Evolutionary conservation across 345 rosid species (phyloP).

Genomic region (Aurinia saxatilis): DNA sequence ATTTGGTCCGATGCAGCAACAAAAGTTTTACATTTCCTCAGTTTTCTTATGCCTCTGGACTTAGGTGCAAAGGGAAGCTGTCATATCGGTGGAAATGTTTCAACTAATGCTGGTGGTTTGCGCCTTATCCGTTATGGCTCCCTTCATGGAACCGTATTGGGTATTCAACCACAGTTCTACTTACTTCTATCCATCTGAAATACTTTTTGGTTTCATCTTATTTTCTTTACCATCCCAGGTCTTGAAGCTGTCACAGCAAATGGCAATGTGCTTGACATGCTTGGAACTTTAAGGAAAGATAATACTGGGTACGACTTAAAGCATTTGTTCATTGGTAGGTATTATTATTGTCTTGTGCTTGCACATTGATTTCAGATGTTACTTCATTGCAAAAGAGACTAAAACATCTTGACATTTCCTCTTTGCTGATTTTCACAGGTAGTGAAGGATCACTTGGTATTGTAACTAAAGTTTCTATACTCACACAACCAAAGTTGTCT

Average conservation of each 20-base stretch:
- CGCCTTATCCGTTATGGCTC: constrained; percentile 96
- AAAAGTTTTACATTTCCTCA: constrained; percentile 43
- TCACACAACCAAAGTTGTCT: constrained; percentile 75
- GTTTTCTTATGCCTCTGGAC: constrained; percentile 99
- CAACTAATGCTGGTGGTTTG: constrained; percentile 99
- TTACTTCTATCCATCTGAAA: neutral
- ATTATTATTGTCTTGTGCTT: neutral
- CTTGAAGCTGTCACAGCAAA: constrained; percentile 87
- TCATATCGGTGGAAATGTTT: constrained; percentile 97
- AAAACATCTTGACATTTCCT: neutral
- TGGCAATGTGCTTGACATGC: constrained; percentile 89
- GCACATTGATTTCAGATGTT: neutral
- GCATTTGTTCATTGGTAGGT: constrained; percentile 86
- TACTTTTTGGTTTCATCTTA: neutral
- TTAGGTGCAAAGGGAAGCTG: constrained; percentile 99
- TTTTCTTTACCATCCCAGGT: constrained; percentile 37
- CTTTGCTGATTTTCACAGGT: constrained; percentile 32
- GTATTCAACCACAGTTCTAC: constrained; percentile 33
- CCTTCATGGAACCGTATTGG: constrained; percentile 83
- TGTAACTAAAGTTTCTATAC: constrained; percentile 88
- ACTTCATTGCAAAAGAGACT: neutral
- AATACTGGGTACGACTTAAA: constrained; percentile 95
- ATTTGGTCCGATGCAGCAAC: constrained; percentile 17
- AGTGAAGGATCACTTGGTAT: constrained; percentile 97
- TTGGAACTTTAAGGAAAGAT: constrained; percentile 89